Conservation (phyloP, 139 green algal species). For the Tetraselmis striata region DNA sequence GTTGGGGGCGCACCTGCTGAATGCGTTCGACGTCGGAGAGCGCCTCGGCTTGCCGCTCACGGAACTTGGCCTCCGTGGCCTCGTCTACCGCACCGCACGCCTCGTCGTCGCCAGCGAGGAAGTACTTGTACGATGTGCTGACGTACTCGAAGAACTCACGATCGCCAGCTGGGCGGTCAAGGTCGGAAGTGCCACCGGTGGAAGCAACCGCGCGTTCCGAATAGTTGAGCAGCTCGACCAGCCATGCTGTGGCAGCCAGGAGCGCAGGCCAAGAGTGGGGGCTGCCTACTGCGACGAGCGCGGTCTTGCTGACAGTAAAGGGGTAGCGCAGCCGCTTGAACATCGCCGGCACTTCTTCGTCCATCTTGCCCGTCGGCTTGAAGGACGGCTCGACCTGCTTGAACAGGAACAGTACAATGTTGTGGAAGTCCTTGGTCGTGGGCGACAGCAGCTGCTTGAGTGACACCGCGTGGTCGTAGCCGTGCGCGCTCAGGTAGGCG, state of each 20-base stretch:
- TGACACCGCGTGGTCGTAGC: constrained; percentile 70
- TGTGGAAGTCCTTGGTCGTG: constrained; percentile 86
- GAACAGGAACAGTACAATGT: constrained; percentile 83
- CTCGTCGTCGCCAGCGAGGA: constrained; percentile 70
- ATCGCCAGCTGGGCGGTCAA: constrained; percentile 29
- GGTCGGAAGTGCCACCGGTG: not conserved
- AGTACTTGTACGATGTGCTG: constrained; percentile 55
- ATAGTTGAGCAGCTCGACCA: constrained; percentile 89
- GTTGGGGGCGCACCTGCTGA: constrained; percentile 4
- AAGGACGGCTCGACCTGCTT: constrained; percentile 70
- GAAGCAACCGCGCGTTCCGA: constrained; percentile 52
- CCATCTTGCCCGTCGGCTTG: constrained; percentile 67
- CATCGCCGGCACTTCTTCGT: constrained; percentile 78
- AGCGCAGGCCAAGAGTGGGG: constrained; percentile 87
- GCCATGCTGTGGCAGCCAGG: constrained; percentile 79
- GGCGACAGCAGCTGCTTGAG: constrained; percentile 72
- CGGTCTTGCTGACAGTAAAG: constrained; percentile 82
- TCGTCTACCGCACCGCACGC: constrained; percentile 53
- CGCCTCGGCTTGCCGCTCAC: constrained; percentile 20
- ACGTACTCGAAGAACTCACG: constrained; percentile 67
- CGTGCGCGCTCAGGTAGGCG: constrained; percentile 69
- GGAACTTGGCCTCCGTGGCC: constrained; percentile 46
- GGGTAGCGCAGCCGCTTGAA: constrained; percentile 92
- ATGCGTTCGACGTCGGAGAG: constrained; percentile 21
- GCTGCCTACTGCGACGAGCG: constrained; percentile 81